Percentiles rank a stretch among this genome's conserved stretches.
phyloP scores from a whole-genome alignment of 257 asterid genomes.

The Lantana camara region DNA sequence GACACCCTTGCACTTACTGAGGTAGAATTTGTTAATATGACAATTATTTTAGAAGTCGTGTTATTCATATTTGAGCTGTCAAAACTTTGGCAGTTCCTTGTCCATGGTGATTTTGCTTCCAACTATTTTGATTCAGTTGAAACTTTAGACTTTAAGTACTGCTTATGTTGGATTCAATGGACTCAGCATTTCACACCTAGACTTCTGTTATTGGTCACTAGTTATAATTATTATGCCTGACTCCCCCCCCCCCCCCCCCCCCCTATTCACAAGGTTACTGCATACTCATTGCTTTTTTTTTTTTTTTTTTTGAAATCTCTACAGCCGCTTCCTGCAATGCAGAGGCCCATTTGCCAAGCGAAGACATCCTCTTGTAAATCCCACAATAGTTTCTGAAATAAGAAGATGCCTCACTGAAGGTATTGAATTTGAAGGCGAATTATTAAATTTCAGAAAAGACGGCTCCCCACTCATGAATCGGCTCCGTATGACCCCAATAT shows the following conservation, averaged over 20 bases:
- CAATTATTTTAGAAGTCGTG: slow-evolving; percentile 1
- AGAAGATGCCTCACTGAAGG: slow-evolving; percentile 54
- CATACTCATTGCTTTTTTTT: no score
- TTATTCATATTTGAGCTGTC: neutral
- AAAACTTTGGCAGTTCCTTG: neutral
- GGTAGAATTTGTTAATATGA: no score
- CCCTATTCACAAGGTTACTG: no score
- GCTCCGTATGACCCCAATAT: slow-evolving; percentile 51
- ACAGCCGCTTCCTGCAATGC: slow-evolving; percentile 60
- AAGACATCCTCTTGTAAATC: slow-evolving; percentile 54
- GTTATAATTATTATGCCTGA: neutral
- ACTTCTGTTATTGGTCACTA: neutral
- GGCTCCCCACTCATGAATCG: slow-evolving; percentile 53
- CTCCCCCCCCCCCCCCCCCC: no score
- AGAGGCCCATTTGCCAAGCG: slow-evolving; percentile 59
- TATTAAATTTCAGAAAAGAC: slow-evolving; percentile 51
- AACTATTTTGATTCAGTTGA: no score
- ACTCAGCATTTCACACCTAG: no score
- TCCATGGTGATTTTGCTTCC: no score
- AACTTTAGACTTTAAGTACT: no score
- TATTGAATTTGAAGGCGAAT: slow-evolving; percentile 49
- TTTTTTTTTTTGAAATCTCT: slow-evolving; percentile 27
- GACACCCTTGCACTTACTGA: no score
- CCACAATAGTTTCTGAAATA: slow-evolving; percentile 46
- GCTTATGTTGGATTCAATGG: no score